phyloP scores from a whole-genome alignment of 2,329 filamentous ascomycete genomes.

The Diaporthe sp. region DNA sequence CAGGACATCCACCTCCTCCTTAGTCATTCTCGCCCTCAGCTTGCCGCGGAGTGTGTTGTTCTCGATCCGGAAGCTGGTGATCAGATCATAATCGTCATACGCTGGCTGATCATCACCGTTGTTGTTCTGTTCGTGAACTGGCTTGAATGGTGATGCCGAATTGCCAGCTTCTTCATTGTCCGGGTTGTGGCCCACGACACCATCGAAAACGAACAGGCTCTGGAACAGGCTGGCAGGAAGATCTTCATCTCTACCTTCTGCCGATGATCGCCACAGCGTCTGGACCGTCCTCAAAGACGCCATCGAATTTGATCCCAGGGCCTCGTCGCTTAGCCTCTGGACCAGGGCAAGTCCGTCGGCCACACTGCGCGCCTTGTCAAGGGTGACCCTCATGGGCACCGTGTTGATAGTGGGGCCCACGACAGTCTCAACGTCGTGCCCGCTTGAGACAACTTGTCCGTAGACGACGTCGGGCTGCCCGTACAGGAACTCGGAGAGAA shows the following conservation, averaged over 20 bases:
- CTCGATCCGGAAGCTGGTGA: conserved; percentile 45
- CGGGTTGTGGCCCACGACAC: conserved; percentile 34
- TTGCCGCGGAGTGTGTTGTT: conserved; percentile 41
- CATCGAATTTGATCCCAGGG: conserved; percentile 41
- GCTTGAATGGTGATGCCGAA: background rate
- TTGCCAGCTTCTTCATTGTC: background rate
- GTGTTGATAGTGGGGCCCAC: conserved; percentile 45
- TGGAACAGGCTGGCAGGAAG: conserved; percentile 43
- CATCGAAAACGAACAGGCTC: conserved; percentile 47
- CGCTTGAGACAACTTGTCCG: conserved; percentile 37
- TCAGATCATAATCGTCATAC: conserved; percentile 46
- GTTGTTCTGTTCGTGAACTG: background rate
- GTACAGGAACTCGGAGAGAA: conserved; percentile 44
- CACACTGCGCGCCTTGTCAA: conserved; percentile 22
- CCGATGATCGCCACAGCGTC: conserved; percentile 44
- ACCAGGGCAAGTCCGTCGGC: conserved; percentile 39
- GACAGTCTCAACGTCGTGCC: conserved; percentile 41
- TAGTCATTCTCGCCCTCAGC: conserved; percentile 42
- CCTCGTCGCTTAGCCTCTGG: conserved; percentile 42
- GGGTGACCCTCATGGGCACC: conserved; percentile 41
- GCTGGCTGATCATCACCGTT: conserved; percentile 24
- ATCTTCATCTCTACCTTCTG: conserved; percentile 9
- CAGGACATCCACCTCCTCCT: conserved; percentile 10
- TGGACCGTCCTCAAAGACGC: conserved; percentile 45
- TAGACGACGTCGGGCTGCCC: conserved; percentile 43